phyloP scores from a whole-genome alignment of 148 eudicot species.

The Salicornia ramosissima region DNA sequence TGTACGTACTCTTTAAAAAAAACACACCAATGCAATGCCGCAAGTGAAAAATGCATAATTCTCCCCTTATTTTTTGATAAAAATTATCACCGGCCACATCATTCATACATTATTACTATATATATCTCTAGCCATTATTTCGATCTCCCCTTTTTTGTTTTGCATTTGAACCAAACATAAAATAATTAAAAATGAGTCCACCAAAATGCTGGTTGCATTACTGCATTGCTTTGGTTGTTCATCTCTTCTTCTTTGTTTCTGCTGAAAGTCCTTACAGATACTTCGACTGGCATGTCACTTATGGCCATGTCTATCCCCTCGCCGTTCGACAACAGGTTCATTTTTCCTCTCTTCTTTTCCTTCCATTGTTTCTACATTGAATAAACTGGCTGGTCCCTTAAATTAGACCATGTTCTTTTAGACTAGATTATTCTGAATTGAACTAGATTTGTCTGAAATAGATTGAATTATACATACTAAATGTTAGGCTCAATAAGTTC shows the following conservation, averaged over 20 bases:
- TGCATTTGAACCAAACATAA: neutral
- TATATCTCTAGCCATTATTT: no score
- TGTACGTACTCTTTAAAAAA: no score
- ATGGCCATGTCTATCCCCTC: slow-evolving; percentile 50
- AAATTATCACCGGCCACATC: neutral
- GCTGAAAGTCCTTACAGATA: slow-evolving; percentile 36
- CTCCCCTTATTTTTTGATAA: no score
- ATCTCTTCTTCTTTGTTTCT: neutral
- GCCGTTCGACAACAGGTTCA: slow-evolving; percentile 43
- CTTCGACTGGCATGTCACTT: slow-evolving; percentile 39
- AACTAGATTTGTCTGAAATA: no score
- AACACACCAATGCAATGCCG: no score
- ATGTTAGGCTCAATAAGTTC: no score
- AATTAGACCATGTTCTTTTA: no score
- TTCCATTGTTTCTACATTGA: no score
- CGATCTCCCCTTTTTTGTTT: neutral
- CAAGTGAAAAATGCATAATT: no score
- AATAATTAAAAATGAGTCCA: slow-evolving; percentile 2
- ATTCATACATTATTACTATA: neutral
- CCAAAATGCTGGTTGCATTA: neutral
- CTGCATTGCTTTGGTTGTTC: slow-evolving; percentile 17
- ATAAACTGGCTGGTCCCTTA: no score
- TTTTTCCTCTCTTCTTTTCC: neutral
- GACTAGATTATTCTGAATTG: no score
- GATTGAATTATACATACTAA: no score